Base-by-base conservation (phyloP, 257 asterid species). In the Solanum lycopersicoides region DNA sequence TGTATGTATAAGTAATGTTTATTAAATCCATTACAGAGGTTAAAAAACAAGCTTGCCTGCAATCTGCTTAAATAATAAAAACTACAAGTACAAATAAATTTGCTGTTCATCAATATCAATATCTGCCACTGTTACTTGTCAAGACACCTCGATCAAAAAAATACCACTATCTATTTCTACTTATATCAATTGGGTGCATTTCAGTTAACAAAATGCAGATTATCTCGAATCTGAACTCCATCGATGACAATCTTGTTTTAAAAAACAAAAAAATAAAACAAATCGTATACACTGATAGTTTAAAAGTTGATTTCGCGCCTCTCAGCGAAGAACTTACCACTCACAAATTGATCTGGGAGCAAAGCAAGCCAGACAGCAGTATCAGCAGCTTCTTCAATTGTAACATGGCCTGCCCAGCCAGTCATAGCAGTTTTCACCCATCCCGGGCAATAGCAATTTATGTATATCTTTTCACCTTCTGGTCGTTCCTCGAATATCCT, bases 361-460 rank as follows among this genome's bases (percentile, higher is more conserved):
- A 97, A 88, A 25, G 98, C 95, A 74, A 97, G 97, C 99, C 99
- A 97, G 15, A 97, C 97, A 4, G 97, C 98, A 84, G 99, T 96
- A 88, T 96, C 98, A 63, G 99, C 99, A 44, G 96, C 98, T 59
- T 97, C 98, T 89, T 94, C 98, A 0, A 96, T 97, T 72, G 92
- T 77, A 60, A 90, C 91, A 72, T 94, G 94, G 32, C 99, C 99
- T 2, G 89, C 94, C 99, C 99, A 97, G 37, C 93, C 98, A 34
- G 99, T 97, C 99, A 97, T 95, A 2, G 95, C 98, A 4, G 99
- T 97, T 88, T 93, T 97, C 74, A 97, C 99, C 98, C 98, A 97
- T 13, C 99, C 99, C 0, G 98, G 99, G 53, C 99, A 97, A 83
- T 88, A 97, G 89, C 97, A 95, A 90, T 93, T 97, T 28, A 97